Evolutionary conservation across 2,329 filamentous ascomycete genomes (phyloP).

Genomic region (Fusarium guadeloupense): DNA sequence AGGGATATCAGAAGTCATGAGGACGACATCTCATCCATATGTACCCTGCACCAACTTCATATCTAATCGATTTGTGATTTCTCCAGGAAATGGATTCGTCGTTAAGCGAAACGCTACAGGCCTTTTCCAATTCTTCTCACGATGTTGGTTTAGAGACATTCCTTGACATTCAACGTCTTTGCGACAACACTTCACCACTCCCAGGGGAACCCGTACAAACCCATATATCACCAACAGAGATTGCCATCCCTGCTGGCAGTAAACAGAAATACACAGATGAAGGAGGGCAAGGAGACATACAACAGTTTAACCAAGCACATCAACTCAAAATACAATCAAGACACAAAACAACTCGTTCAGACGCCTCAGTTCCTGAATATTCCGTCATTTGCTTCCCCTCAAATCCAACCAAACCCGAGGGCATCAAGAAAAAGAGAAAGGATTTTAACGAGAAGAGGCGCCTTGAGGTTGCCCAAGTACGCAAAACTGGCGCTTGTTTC

Average conservation of each 20-base stretch:
- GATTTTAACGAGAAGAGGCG: slow-evolving; percentile 42
- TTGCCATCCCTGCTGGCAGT: slow-evolving; percentile 13
- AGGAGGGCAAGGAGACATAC: slow-evolving; percentile 1
- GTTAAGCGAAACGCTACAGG: neutral
- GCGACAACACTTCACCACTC: slow-evolving; percentile 22
- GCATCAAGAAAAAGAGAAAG: slow-evolving; percentile 42
- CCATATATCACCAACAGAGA: slow-evolving; percentile 19
- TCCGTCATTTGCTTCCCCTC: slow-evolving; percentile 44
- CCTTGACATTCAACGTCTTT: slow-evolving; percentile 38
- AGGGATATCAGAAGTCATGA: slow-evolving; percentile 14
- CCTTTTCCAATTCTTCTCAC: neutral
- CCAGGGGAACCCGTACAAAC: slow-evolving; percentile 19
- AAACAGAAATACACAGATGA: slow-evolving; percentile 1
- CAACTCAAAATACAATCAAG: neutral
- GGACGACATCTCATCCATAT: slow-evolving; percentile 9
- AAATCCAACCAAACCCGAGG: slow-evolving; percentile 39
- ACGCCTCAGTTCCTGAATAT: slow-evolving; percentile 28
- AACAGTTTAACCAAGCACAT: neutral
- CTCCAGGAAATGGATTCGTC: slow-evolving; percentile 4
- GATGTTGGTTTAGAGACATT: slow-evolving; percentile 38
- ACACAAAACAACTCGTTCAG: slow-evolving; percentile 9
- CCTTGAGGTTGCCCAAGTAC: slow-evolving; percentile 41
- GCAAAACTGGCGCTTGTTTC: slow-evolving; percentile 42
- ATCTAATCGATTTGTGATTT: neutral
- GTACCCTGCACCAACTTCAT: slow-evolving; percentile 8